Evolutionary conservation across 805 yeast genomes (phyloP), one percentile per base, ranked within the genome.

Genomic region (Ogataea haglerorum): DNA sequence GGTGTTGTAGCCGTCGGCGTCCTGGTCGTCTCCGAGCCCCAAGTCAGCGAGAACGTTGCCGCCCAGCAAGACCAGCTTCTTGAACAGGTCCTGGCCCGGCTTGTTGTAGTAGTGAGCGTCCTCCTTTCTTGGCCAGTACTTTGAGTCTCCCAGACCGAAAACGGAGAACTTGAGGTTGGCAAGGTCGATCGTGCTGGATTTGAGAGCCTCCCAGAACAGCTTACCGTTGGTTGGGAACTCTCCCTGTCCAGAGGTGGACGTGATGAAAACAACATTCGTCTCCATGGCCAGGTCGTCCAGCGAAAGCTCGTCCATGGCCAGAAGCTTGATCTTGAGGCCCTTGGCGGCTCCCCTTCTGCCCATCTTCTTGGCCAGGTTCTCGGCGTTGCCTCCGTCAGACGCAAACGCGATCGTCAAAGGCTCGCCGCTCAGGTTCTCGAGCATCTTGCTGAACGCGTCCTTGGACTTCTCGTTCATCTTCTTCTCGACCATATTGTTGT

Each of bases 71-170:
- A 67, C 68, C 47, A 91, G 66, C 48, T 82, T 80, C 48, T 75
- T 76, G 58, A 65, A 70, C 48, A 91, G 67, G 61, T 89, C 96
- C 49, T 73, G 74, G 14, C 83, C 77, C 12, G 98, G 98, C 62
- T 89, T 90, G 71, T 91, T 91, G 68, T 88, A 91, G 68, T 86
- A 91, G 62, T 85, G 91, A 53, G 81, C 80, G 67, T 91, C 98
- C 65, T 91, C 95, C 63, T 87, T 86, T 68, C 98, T 79, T 54
- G 98, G 98, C 98, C 98, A 91, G 70, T 91, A 89, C 58, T 78
- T 78, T 35, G 86, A 78, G 62, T 84, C 93, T 57, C 93, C 93
- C 57, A 84, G 70, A 55, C 89, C 91, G 53, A 85, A 85, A 19
- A 79, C 83, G 9, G 86, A 73, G 46, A 68, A 72, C 48, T 72